Evolutionary conservation across 768 basidiomycete genomes (phyloP), one percentile per base, ranked within the genome.

Genomic region (Crassisporium funariophilum): DNA sequence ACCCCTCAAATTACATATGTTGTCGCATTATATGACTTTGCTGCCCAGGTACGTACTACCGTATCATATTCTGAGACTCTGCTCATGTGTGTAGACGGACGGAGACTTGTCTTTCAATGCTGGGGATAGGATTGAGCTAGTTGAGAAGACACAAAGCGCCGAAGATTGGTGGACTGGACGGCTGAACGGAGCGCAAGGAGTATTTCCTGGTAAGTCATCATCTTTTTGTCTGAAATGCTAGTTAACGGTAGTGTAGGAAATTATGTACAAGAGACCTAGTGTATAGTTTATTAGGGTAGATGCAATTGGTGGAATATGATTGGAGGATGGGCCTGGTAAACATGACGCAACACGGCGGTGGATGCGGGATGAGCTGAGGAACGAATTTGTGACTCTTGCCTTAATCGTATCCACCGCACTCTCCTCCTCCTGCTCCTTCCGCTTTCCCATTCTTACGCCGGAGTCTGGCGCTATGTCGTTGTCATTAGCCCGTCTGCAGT

Each of bases 151-250:
- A 13, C 80, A 78, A 5, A 94, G 83, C 58, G 62, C 84, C 20
- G 91, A 98, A 62, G 95, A 98, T 62, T 98, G 95, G 95, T 98
- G 95, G 95, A 97, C 94, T 20, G 95, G 95, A 5, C 78, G 81
- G 58, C 43, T 95, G 55, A 83, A 91, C 54, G 93, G 93, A 5
- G 63, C 65, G 51, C 82, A 91, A 63, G 95, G 95, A 6, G 88
- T 94, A 12, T 98, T 98, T 70, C 95, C 95, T 45, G 91, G 89
- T 80, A 70, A 63, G 64, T 55, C 36, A 22, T 20, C 35, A 23
- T 35, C 6, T 16, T 35, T 25, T 23, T 44, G 35, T 35, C 5
- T 11, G 29, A 45, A 39, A 37, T 25, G 31, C 35, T 35, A 41
- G 46, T 46, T 41, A 40, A 41, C 44, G 33, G 22, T 10, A 40